Conservation (phyloP, 345 rosid genomes). For the Euphorbia lathyris region DNA sequence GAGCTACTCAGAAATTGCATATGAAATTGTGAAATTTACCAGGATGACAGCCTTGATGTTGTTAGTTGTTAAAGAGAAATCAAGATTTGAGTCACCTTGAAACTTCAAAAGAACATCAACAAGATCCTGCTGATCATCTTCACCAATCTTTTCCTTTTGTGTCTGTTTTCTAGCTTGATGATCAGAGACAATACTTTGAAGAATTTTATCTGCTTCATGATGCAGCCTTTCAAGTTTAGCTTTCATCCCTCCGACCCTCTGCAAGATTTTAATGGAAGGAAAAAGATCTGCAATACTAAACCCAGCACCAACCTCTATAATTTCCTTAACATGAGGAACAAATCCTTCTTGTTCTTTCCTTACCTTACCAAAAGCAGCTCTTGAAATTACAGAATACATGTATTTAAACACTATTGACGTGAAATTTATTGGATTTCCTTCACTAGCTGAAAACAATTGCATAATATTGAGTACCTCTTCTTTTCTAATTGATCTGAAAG, state of each 20-base stretch:
- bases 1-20: no score
- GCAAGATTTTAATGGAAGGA: slow-evolving; percentile 27
- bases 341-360: background rate
- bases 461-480: slow-evolving; percentile 20
- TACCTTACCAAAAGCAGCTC: slow-evolving; percentile 3
- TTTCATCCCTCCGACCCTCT: slow-evolving; percentile 15
- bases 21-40: no score
- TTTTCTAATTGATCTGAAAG: slow-evolving; percentile 20
- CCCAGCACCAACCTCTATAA: background rate
- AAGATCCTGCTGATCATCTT: background rate
- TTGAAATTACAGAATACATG: background rate
- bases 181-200: slow-evolving; percentile 21
- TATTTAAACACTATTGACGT: no score
- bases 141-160: background rate
- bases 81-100: background rate
- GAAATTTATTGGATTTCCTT: no score
- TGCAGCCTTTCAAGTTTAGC: slow-evolving; percentile 7
- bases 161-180: slow-evolving; percentile 8
- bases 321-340: background rate
- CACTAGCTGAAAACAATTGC: no score
- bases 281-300: slow-evolving; percentile 22
- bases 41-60: slow-evolving; percentile 7
- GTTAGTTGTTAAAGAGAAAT: background rate
- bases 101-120: slow-evolving; percentile 12
- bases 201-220: slow-evolving; percentile 4